Evolutionary conservation across 441 rosid species (phyloP).

Genomic region (Hura crepitans): DNA sequence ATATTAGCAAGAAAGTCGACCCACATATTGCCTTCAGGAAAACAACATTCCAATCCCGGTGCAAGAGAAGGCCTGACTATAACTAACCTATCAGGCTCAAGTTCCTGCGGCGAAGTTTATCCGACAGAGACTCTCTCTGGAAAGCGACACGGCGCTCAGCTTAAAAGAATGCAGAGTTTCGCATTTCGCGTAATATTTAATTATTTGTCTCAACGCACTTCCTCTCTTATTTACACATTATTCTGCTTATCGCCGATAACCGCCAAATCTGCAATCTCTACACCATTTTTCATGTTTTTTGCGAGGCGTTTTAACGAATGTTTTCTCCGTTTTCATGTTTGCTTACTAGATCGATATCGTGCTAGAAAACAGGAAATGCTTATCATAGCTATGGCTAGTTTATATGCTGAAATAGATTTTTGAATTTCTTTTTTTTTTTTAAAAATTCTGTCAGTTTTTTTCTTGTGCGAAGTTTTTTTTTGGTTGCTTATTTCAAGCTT

Average conservation of each 20-base stretch:
- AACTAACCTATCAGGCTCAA: no score
- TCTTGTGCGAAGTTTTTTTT: background rate
- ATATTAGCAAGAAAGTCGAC: no score
- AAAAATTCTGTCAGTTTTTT: background rate
- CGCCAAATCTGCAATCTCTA: conserved; percentile 8
- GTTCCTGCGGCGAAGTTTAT: conserved; percentile 22
- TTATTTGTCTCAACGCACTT: background rate
- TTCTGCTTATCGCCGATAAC: conserved; percentile 16
- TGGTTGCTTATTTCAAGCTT: background rate
- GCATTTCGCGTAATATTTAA: conserved; percentile 5
- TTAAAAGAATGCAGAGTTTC: background rate
- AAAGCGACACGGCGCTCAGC: conserved; percentile 27
- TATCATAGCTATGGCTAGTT: background rate
- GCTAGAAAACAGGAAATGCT: background rate
- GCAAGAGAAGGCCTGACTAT: no score
- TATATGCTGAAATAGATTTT: background rate
- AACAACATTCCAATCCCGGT: no score
- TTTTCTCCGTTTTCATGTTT: background rate
- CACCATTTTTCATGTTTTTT: background rate
- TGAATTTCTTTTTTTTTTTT: background rate
- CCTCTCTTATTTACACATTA: conserved; percentile 30
- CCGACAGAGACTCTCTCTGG: conserved; percentile 20
- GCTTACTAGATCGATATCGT: background rate
- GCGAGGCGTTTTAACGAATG: background rate
- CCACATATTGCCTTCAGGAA: no score